These are phyloP conservation scores for Neophaeococcomyces aloes DNA, from an alignment of 2,329 filamentous ascomycete genomes.

Conservation along the genomic window DNA sequence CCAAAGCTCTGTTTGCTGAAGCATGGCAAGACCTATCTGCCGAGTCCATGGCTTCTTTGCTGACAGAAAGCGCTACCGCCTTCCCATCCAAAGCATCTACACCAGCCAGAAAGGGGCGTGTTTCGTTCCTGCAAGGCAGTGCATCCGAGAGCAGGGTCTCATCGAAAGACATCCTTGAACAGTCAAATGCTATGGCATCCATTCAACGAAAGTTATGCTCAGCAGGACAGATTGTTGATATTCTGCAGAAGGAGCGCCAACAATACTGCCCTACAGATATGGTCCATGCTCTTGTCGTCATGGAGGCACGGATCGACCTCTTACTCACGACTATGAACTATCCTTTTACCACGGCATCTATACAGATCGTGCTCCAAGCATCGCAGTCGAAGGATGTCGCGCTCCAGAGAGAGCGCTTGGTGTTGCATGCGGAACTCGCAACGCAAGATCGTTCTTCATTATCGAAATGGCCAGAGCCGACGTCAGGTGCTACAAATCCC, in stretches of 20 bases:
- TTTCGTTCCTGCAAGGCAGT: constrained; percentile 17
- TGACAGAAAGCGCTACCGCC: constrained; percentile 87
- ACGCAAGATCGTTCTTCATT: constrained; percentile 9
- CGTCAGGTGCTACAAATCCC: neutral
- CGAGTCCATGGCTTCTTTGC: constrained; percentile 72
- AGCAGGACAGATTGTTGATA: neutral
- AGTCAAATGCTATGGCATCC: neutral
- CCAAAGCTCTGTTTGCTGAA: constrained; percentile 11
- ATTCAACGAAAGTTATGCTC: neutral
- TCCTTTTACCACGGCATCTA: constrained; percentile 13
- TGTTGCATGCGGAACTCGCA: constrained; percentile 8
- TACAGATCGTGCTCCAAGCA: constrained; percentile 15
- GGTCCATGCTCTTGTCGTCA: constrained; percentile 14
- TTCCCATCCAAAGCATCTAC: constrained; percentile 33
- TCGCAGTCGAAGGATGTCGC: constrained; percentile 14
- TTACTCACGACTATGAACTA: constrained; percentile 18
- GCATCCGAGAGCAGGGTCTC: neutral
- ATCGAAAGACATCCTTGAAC: neutral
- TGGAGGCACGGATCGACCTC: constrained; percentile 16
- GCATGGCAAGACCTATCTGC: constrained; percentile 29
- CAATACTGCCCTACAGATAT: constrained; percentile 11
- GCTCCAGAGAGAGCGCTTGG: constrained; percentile 9
- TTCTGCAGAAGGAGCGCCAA: neutral
- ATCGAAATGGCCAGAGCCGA: neutral
- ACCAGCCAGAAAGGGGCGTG: constrained; percentile 41